Conservation (phyloP, 2,329 filamentous ascomycete species). For the Lecanicillium sp. region DNA sequence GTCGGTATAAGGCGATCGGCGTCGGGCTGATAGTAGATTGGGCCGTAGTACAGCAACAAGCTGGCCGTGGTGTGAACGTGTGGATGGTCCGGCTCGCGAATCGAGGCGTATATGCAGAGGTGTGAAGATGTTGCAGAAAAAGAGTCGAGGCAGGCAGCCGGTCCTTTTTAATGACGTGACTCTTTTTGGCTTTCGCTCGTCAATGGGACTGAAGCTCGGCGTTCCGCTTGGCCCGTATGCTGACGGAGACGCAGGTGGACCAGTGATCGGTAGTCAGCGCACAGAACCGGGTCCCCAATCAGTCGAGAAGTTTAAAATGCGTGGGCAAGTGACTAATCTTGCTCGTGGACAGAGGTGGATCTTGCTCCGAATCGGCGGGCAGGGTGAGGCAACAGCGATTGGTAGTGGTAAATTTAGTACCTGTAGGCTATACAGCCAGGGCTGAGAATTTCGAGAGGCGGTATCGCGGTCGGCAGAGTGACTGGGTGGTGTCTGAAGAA, state of each 20-base stretch:
- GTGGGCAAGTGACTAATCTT: slow-evolving; percentile 13
- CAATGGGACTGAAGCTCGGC: slow-evolving; percentile 11
- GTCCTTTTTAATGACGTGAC: slow-evolving; percentile 11
- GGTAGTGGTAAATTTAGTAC: too few relatives aligned
- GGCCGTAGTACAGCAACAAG: slow-evolving; percentile 10
- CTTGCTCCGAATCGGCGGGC: slow-evolving; percentile 14
- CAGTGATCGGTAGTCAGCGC: slow-evolving; percentile 10
- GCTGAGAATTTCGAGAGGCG: too few relatives aligned
- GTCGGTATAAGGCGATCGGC: slow-evolving; percentile 2
- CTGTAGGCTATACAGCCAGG: too few relatives aligned
- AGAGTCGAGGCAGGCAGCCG: not conserved
- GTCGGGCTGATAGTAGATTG: slow-evolving; percentile 11
- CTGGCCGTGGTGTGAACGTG: not conserved
- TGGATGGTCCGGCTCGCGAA: too few relatives aligned
- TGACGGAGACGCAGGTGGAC: slow-evolving; percentile 7
- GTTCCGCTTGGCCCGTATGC: slow-evolving; percentile 10
- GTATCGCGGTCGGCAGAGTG: not conserved
- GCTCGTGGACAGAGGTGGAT: slow-evolving; percentile 5
- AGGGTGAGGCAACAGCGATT: not conserved
- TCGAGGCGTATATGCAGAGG: slow-evolving; percentile 2
- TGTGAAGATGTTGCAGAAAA: slow-evolving; percentile 1
- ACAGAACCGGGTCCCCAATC: slow-evolving; percentile 6
- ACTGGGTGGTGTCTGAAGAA: too few relatives aligned
- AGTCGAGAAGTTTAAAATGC: slow-evolving; percentile 10
- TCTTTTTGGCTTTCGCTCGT: slow-evolving; percentile 3